Conservation (phyloP, 192 early-diverging fungal species). For the Lobosporangium transversale region DNA sequence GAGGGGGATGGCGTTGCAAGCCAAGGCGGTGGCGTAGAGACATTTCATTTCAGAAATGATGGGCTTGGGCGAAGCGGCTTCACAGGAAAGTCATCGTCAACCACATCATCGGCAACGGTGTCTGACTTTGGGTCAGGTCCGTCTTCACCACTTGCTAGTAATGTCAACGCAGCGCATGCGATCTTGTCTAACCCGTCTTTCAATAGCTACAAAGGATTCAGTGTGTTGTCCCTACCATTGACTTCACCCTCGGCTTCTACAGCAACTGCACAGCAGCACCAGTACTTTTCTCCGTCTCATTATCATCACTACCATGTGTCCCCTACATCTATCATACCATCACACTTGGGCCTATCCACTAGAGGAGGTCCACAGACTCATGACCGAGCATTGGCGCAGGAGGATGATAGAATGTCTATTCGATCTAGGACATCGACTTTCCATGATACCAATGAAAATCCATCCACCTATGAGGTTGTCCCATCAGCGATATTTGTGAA, state of each 20-base stretch:
- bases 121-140: constrained; percentile 49
- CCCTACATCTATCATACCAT: neutral
- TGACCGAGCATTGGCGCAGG: neutral
- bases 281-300: constrained; percentile 35
- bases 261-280: constrained; percentile 31
- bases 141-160: constrained; percentile 25
- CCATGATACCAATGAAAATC: constrained; percentile 14
- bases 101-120: constrained; percentile 27
- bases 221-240: constrained; percentile 23
- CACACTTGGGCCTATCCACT: neutral
- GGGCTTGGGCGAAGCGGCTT: constrained; percentile 22
- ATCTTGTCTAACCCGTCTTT: constrained; percentile 37
- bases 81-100: constrained; percentile 33
- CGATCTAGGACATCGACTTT: constrained; percentile 28
- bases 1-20: constrained; percentile 1
- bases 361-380: constrained; percentile 1
- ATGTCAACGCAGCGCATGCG: constrained; percentile 17
- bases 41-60: too few species aligned
- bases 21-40: neutral
- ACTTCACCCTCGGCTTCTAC: constrained; percentile 30
- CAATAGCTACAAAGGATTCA: constrained; percentile 38
- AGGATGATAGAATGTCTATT: constrained; percentile 37
- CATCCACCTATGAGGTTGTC: too few species aligned
- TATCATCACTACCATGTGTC: constrained; percentile 5
- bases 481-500: too few species aligned